Base-by-base conservation (phyloP, 2,329 filamentous ascomycete species). In the Sclerotinia subarctica region DNA sequence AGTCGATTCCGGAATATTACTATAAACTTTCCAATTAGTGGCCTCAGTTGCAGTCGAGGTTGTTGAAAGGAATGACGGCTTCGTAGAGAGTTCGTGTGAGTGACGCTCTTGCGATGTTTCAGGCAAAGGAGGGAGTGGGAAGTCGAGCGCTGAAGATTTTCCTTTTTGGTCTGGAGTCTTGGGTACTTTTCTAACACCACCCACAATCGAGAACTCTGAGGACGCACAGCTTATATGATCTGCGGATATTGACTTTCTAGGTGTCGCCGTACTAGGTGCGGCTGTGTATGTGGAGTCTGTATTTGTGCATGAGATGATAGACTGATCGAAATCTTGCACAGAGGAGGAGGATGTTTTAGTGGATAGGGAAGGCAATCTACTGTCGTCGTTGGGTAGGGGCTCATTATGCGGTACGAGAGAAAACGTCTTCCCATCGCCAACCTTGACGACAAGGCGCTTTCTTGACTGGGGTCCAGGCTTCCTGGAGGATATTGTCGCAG, bases 131-230 rank as follows among this genome's bases (percentile, higher is more conserved):
- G 74, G 73, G 24, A 73, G 71, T 21, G 72, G 68, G 58, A 63
- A 69, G 35, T 74, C 72, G 19, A 65, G 64, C 32, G 67, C 69
- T 38, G 66, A 42, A 63, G 68, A 69, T 67, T 73, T 76, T 52
- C 74, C 72, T 70, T 77, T 77, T 52, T 72, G 70, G 66, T 78
- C 74, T 71, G 76, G 76, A 68, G 74, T 78, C 68, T 75, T 75
- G 51, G 76, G 74, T 42, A 78, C 77, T 70, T 78, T 77, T 47
- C 77, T 75, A 65, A 78, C 72, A 64, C 77, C 76, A 60, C 77
- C 77, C 19, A 76, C 74, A 49, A 78, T 72, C 58, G 74, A 69
- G 70, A 76, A 78, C 64, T 77, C 75, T 72, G 73, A 75, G 58
- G 76, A 76, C 42, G 76, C 74, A 59, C 59, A 71, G 69, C 64